Conservation (phyloP, 2,329 filamentous ascomycete genomes). For the Alternaria metachromatica region DNA sequence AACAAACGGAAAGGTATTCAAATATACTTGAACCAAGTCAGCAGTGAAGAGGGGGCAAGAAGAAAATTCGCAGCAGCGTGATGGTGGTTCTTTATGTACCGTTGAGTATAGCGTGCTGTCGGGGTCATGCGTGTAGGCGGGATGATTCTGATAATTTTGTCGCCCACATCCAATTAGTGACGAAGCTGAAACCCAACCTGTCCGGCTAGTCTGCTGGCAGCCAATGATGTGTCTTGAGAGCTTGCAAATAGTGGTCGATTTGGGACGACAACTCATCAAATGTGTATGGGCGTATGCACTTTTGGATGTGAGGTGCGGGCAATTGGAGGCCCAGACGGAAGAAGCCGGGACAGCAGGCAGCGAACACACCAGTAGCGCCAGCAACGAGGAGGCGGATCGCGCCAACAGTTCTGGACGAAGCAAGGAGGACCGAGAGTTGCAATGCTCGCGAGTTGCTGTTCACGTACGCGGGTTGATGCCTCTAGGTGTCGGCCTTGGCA, state of each 20-base stretch:
- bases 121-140: constrained; percentile 49
- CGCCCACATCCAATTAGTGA: constrained; percentile 42
- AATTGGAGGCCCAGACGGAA: constrained; percentile 34
- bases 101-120: constrained; percentile 27
- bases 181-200: constrained; percentile 45
- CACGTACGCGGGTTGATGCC: background rate
- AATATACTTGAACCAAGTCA: background rate
- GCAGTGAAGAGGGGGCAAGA: constrained; percentile 6
- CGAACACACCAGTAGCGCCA: background rate
- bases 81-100: constrained; percentile 39
- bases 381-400: background rate
- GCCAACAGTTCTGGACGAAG: background rate
- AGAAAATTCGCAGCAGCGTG: constrained; percentile 20
- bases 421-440: background rate
- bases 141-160: constrained; percentile 40
- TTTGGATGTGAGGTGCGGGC: constrained; percentile 24
- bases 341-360: constrained; percentile 17
- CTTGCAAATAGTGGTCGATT: constrained; percentile 37
- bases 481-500: constrained; percentile 12
- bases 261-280: constrained; percentile 49
- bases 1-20: constrained; percentile 9
- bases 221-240: constrained; percentile 37
- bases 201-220: constrained; percentile 37
- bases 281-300: constrained; percentile 38
- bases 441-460: background rate